These are phyloP conservation scores for Sonneratia alba DNA, from an alignment of 345 rosid genomes.

Conservation along the genomic window DNA sequence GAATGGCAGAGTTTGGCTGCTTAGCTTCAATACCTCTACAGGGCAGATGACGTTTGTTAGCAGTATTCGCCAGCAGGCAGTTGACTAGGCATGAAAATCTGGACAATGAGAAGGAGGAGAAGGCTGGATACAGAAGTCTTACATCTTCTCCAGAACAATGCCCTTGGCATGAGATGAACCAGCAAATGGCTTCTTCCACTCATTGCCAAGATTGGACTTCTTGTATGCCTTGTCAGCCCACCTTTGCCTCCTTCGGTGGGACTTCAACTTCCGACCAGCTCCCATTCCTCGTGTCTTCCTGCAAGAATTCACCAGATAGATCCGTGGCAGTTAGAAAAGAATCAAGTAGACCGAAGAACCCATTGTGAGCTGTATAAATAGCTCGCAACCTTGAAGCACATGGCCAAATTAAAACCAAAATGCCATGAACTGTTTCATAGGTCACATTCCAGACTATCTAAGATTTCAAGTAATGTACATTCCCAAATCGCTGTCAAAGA, in stretches of 20 bases:
- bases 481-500: too few relatives aligned
- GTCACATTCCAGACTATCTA: not conserved
- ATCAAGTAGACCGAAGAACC: not conserved
- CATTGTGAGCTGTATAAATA: not conserved
- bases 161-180: slow-evolving; percentile 90
- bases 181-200: slow-evolving; percentile 86
- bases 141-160: slow-evolving; percentile 75
- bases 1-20: slow-evolving; percentile 95
- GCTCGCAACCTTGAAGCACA: not conserved
- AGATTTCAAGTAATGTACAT: too few relatives aligned
- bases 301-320: not conserved
- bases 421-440: not conserved
- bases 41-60: not conserved
- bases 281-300: slow-evolving; percentile 82
- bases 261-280: slow-evolving; percentile 74
- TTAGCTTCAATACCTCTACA: slow-evolving; percentile 87
- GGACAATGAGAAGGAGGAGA: not conserved
- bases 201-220: slow-evolving; percentile 77
- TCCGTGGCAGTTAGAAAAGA: not conserved
- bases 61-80: not conserved
- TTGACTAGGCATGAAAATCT: not conserved
- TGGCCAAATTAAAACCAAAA: not conserved
- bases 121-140: slow-evolving; percentile 1
- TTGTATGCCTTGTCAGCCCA: slow-evolving; percentile 96
- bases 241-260: slow-evolving; percentile 66